Conservation (phyloP, 371 early-diverging fungal genomes). For the Funneliformis caledonium region DNA sequence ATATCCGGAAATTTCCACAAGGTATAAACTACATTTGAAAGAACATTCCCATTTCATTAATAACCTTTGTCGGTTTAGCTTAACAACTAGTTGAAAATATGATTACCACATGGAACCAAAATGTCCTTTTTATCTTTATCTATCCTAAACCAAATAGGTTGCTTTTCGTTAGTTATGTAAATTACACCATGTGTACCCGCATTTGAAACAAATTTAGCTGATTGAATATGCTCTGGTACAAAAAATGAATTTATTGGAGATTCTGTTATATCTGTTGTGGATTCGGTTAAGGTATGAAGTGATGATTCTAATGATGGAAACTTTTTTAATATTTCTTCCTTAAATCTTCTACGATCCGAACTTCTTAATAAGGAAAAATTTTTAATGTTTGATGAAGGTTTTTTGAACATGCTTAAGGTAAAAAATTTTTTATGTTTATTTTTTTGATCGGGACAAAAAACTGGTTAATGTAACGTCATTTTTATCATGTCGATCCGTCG, state of each 20-base stretch:
- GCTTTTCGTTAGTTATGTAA: conserved; percentile 7
- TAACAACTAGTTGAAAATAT: background rate
- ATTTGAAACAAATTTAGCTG: conserved; percentile 4
- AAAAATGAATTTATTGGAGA: background rate
- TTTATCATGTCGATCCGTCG: too few species aligned
- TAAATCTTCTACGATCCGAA: conserved; percentile 25
- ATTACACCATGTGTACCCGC: background rate
- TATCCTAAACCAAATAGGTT: conserved; percentile 7
- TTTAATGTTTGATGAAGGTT: conserved; percentile 20
- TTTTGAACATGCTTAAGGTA: conserved; percentile 5
- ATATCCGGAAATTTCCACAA: conserved; percentile 34
- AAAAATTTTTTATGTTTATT: too few species aligned
- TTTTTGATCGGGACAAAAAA: too few species aligned
- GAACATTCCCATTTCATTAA: background rate
- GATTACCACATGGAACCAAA: conserved; percentile 16
- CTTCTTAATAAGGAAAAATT: background rate
- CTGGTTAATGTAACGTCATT: too few species aligned
- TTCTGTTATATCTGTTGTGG: background rate
- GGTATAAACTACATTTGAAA: conserved; percentile 19
- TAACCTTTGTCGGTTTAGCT: background rate
- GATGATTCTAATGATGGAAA: background rate
- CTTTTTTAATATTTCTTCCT: background rate
- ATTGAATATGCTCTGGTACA: conserved; percentile 7
- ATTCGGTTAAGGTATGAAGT: background rate
- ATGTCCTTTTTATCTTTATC: conserved; percentile 17